Evolutionary conservation across 225 moss, liverwort and hornwort species (phyloP), one percentile per base, ranked within the genome.

Genomic region (Thuidium tamariscinum): DNA sequence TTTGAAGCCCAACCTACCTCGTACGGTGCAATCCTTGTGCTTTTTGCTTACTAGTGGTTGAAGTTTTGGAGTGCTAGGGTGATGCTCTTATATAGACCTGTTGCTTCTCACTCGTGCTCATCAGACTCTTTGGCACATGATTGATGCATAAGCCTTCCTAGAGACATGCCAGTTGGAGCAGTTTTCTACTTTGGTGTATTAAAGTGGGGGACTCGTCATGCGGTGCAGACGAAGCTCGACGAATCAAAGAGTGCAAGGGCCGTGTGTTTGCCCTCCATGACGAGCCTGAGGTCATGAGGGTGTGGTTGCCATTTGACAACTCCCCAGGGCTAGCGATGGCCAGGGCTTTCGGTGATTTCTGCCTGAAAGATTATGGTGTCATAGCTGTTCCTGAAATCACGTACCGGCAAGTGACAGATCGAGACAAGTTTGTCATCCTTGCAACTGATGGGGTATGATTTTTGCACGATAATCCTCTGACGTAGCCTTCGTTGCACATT

Each of bases 311-410:
- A 37, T 90, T 84, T 48, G 93, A 93, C 85, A 90, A 93, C 30
- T 93, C 93, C 46, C 93, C 93, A 8, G 93, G 93, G 46, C 85
- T 93, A 81, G 93, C 93, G 60, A 93, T 93, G 93, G 93, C 93
- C 55, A 91, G 93, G 85, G 93, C 91, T 39, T 93, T 93, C 44
- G 93, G 93, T 34, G 93, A 93, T 77, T 91, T 93, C 57, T 93
- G 93, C 87, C 86, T 93, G 60, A 93, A 93, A 83, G 90, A 93
- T 73, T 93, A 90, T 27, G 93, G 93, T n/a, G 93, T 93, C 46
- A 93, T 93, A 71, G 91, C 93, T 41, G 91, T 93, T 60, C 93
- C 93, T 60, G 93, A 93, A 83, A 82, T 93, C 77, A 91, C 93
- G 13, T 90, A 93, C 57, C 91, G 90, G 23, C 75, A 83, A 83